A percentile compares a stretch with the other conserved stretches of the same genome.
phyloP scores from a whole-genome alignment of 2,329 filamentous ascomycete species.

The Diplodia corticola region DNA sequence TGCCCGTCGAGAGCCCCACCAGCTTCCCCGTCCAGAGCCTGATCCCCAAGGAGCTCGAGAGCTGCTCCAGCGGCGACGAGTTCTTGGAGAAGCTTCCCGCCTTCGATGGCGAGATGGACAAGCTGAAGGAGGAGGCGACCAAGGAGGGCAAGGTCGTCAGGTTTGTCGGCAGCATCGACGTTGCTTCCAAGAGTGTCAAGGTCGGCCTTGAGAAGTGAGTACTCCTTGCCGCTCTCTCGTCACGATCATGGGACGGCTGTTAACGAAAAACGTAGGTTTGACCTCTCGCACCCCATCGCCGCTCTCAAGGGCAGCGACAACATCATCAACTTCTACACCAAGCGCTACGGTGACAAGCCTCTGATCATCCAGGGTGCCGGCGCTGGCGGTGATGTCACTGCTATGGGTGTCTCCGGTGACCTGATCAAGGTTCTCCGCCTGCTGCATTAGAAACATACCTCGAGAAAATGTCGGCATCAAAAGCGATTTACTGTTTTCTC shows the following conservation, averaged over 20 bases:
- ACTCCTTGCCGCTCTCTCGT: neutral
- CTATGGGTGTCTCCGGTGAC: conserved; percentile 96
- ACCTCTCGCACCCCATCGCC: conserved; percentile 86
- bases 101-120: conserved; percentile 89
- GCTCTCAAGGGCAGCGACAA: conserved; percentile 96
- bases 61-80: conserved; percentile 73
- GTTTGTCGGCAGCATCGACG: conserved; percentile 91
- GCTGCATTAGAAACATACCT: neutral
- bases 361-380: conserved; percentile 91
- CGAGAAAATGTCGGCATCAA: neutral
- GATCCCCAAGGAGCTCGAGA: conserved; percentile 84
- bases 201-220: conserved; percentile 80
- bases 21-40: conserved; percentile 92
- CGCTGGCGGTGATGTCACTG: conserved; percentile 91
- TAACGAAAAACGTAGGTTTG: conserved; percentile 44
- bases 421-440: conserved; percentile 74
- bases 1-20: conserved; percentile 79
- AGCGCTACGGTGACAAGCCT: conserved; percentile 87
- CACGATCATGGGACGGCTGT: neutral
- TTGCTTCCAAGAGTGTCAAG: conserved; percentile 77
- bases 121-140: conserved; percentile 80
- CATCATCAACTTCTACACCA: conserved; percentile 98
- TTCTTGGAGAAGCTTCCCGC: conserved; percentile 78
- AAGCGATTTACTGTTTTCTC: neutral
- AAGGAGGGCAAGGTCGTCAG: conserved; percentile 87